Percentiles rank a stretch among this genome's conserved stretches.
Evolutionary conservation across 352 stramenopile genomes (phyloP).

Genomic region (Pythium aphanidermatum): DNA sequence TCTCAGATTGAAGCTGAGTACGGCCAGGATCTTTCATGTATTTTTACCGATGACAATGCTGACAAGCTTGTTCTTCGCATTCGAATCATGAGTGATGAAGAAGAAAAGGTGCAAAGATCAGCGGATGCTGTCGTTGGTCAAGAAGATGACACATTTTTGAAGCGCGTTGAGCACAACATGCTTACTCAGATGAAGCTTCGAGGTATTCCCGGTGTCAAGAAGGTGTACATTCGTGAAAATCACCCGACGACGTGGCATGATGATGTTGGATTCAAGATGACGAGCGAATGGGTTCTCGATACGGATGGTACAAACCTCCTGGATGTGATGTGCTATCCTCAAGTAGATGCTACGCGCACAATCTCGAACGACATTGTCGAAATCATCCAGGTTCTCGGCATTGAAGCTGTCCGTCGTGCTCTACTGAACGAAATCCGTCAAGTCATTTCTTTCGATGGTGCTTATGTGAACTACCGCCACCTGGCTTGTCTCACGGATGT

Average conservation of each 20-base stretch:
- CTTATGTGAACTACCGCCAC: constrained; percentile 99
- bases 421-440: constrained; percentile 96
- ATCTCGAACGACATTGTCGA: constrained; percentile 99
- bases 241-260: constrained; percentile 95
- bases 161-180: constrained; percentile 97
- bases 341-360: constrained; percentile 96
- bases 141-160: constrained; percentile 96
- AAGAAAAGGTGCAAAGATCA: constrained; percentile 78
- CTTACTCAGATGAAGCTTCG: constrained; percentile 95
- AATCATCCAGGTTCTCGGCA: constrained; percentile 96
- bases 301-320: constrained; percentile 99
- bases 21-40: constrained; percentile 93
- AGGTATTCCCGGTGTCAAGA: constrained; percentile 97
- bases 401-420: constrained; percentile 85
- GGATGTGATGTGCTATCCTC: constrained; percentile 95
- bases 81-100: constrained; percentile 94
- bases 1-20: constrained; percentile 95
- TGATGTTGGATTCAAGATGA: constrained; percentile 92
- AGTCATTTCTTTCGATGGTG: constrained; percentile 98
- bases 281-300: constrained; percentile 98
- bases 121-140: constrained; percentile 82
- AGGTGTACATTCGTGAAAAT: constrained; percentile 96
- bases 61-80: constrained; percentile 97
- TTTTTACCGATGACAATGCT: constrained; percentile 98
- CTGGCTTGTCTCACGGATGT: constrained; percentile 97